Percentiles rank a stretch among this genome's conserved stretches.
Conservation (phyloP, 441 rosid species). For the Sinapis alba region DNA sequence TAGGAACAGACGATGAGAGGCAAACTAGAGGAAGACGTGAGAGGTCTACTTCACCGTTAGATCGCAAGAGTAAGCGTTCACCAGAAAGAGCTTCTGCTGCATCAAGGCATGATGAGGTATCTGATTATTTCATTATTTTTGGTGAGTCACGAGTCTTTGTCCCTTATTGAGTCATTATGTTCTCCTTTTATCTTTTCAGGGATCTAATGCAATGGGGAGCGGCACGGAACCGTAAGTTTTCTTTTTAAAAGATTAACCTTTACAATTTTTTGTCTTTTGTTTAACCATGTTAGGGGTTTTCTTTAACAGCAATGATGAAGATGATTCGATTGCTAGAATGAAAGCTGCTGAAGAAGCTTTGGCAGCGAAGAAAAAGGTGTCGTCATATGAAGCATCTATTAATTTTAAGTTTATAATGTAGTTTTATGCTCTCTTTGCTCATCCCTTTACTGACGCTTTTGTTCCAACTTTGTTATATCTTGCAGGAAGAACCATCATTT, state of each 20-base stretch:
- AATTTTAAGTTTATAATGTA: neutral
- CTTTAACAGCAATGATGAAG: constrained; percentile 56
- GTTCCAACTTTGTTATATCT: constrained; percentile 14
- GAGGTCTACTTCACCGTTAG: constrained; percentile 64
- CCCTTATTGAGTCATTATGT: constrained; percentile 15
- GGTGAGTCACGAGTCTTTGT: neutral
- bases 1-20: constrained; percentile 54
- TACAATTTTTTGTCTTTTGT: constrained; percentile 14
- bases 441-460: constrained; percentile 12
- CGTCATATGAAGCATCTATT: neutral
- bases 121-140: constrained; percentile 39
- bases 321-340: constrained; percentile 80
- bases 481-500: constrained; percentile 88
- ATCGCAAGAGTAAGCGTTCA: constrained; percentile 54
- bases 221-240: constrained; percentile 43
- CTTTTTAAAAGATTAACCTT: constrained; percentile 18
- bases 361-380: constrained; percentile 79
- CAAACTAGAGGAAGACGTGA: constrained; percentile 54
- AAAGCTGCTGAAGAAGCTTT: constrained; percentile 89
- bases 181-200: constrained; percentile 48
- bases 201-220: constrained; percentile 46
- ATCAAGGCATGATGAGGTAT: constrained; percentile 64
- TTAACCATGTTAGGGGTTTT: constrained; percentile 27
- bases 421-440: constrained; percentile 14
- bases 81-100: constrained; percentile 48